A percentile compares a stretch with the other conserved stretches of the same genome.
These are phyloP conservation scores for Glonium stellatum DNA, from an alignment of 495 filamentous ascomycete species.

Conservation along the genomic window DNA sequence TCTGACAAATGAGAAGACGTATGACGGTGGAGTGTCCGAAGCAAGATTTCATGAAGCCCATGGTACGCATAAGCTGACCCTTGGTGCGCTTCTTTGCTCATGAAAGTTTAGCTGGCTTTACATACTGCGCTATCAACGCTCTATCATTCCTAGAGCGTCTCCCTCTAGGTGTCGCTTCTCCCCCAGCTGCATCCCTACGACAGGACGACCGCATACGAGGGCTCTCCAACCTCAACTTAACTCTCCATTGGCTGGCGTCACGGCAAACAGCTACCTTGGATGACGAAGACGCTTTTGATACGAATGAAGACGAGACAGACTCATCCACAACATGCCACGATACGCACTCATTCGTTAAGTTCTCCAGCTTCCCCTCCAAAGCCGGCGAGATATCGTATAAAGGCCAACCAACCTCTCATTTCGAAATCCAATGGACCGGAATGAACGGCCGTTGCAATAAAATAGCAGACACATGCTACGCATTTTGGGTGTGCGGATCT, in stretches of 20 bases:
- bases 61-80: slow-evolving; percentile 47
- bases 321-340: slow-evolving; percentile 25
- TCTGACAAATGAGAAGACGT: slow-evolving; percentile 52
- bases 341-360: slow-evolving; percentile 25
- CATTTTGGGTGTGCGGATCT: slow-evolving; percentile 77
- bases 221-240: slow-evolving; percentile 38
- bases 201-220: slow-evolving; percentile 15
- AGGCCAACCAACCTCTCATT: slow-evolving; percentile 16
- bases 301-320: slow-evolving; percentile 24
- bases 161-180: slow-evolving; percentile 11
- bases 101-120: slow-evolving; percentile 61
- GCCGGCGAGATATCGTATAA: slow-evolving; percentile 16
- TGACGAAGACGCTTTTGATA: slow-evolving; percentile 40
- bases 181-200: slow-evolving; percentile 6
- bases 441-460: slow-evolving; percentile 91
- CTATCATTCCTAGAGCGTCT: slow-evolving; percentile 61
- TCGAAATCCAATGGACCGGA: slow-evolving; percentile 50
- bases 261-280: slow-evolving; percentile 49
- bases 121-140: slow-evolving; percentile 74
- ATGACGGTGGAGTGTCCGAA: slow-evolving; percentile 84
- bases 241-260: slow-evolving; percentile 59
- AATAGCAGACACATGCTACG: slow-evolving; percentile 85
- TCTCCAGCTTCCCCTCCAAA: slow-evolving; percentile 20
- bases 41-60: slow-evolving; percentile 79
- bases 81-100: background rate